phyloP scores from a whole-genome alignment of 495 filamentous ascomycete species.

The Lindgomyces ingoldianus region DNA sequence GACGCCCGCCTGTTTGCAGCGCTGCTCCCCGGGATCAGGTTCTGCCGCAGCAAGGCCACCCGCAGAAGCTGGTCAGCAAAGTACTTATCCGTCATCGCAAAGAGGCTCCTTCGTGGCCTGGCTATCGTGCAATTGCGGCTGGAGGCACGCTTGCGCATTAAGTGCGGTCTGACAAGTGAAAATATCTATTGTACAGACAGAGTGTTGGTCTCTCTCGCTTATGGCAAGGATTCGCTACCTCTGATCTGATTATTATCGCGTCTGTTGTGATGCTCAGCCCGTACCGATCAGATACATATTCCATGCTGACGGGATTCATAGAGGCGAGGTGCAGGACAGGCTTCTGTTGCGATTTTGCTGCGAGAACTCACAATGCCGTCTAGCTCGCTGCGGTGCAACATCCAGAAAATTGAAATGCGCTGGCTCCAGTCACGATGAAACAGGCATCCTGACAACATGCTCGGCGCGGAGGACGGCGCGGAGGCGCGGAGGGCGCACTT shows the following conservation, averaged over 20 bases:
- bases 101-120: background rate
- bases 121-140: conserved; percentile 2
- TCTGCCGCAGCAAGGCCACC: conserved; percentile 3
- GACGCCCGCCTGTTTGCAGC: background rate
- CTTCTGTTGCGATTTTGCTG: too few relatives aligned
- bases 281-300: background rate
- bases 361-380: background rate
- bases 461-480: background rate
- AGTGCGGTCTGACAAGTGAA: too few relatives aligned
- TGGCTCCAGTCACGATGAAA: conserved; percentile 32
- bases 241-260: background rate
- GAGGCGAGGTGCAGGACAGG: background rate
- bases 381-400: conserved; percentile 14
- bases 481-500: background rate
- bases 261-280: background rate
- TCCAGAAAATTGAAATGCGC: conserved; percentile 1
- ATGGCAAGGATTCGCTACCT: background rate
- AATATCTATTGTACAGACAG: background rate
- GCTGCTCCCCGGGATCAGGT: background rate
- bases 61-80: conserved; percentile 3
- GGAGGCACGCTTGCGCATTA: too few relatives aligned
- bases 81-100: background rate
- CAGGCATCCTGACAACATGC: background rate
- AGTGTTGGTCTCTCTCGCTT: background rate
- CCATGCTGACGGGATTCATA: conserved; percentile 1